Conservation (phyloP, 2,329 filamentous ascomycete species). For the Westerdykella sp. region DNA sequence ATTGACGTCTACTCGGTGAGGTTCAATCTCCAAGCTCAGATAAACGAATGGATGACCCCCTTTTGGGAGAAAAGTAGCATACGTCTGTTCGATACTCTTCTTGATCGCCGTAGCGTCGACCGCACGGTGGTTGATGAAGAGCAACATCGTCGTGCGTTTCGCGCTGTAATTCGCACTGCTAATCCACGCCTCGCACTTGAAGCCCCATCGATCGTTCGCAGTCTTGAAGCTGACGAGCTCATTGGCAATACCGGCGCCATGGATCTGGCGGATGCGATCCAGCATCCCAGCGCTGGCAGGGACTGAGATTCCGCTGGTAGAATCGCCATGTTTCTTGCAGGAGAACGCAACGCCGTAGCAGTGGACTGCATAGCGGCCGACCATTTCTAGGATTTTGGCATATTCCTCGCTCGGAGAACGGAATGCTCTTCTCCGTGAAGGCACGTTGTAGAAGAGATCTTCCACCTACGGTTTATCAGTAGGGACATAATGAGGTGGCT, state of each 20-base stretch:
- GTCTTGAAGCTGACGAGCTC: conserved; percentile 74
- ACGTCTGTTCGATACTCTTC: conserved; percentile 86
- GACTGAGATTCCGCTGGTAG: conserved; percentile 73
- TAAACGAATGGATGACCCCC: conserved; percentile 92
- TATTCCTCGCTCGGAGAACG: conserved; percentile 90
- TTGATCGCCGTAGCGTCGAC: conserved; percentile 87
- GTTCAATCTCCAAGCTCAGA: conserved; percentile 86
- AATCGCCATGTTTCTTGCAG: conserved; percentile 92
- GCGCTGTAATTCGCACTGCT: conserved; percentile 94
- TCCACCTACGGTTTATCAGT: conserved; percentile 55
- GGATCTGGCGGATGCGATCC: conserved; percentile 85
- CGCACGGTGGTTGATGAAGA: conserved; percentile 95
- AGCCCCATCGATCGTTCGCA: conserved; percentile 72
- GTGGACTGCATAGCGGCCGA: conserved; percentile 89
- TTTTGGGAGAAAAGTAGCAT: conserved; percentile 81
- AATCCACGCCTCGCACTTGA: conserved; percentile 71
- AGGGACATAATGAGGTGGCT: background rate
- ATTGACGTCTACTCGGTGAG: conserved; percentile 89
- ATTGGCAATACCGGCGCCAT: conserved; percentile 77
- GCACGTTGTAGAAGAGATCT: conserved; percentile 95
- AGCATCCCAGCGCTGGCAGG: conserved; percentile 63
- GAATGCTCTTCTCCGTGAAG: conserved; percentile 80
- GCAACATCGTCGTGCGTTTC: conserved; percentile 77
- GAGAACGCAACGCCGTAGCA: conserved; percentile 88
- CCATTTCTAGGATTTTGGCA: conserved; percentile 93